Conservation (phyloP, 2,329 filamentous ascomycete genomes). For the Pseudogymnoascus sp. region DNA sequence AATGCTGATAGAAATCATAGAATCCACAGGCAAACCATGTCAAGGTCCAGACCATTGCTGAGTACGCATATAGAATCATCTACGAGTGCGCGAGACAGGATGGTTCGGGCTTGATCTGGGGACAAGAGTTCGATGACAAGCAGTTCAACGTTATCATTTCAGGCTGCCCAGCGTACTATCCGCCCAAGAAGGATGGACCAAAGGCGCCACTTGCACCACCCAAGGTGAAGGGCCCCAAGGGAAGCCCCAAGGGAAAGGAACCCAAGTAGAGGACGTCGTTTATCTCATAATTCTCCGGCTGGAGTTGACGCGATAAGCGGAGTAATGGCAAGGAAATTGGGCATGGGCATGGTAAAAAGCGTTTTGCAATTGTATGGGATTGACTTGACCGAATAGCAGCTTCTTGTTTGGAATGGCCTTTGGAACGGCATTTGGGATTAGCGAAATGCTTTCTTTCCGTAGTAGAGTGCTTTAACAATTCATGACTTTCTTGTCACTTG, state of each 20-base stretch:
- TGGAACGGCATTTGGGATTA: not conserved
- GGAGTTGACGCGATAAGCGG: not conserved
- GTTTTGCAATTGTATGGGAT: not conserved
- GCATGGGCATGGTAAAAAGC: not conserved
- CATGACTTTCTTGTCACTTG: not conserved
- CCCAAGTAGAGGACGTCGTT: not conserved
- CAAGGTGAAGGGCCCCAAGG: not conserved
- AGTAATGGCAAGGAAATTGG: not conserved
- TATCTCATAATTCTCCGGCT: not conserved
- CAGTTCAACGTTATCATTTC: conserved; percentile 7
- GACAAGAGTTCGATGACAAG: not conserved
- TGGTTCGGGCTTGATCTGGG: conserved; percentile 9
- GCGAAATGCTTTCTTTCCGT: not conserved
- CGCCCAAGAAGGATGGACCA: not conserved
- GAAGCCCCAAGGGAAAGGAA: not conserved
- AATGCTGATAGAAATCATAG: not conserved
- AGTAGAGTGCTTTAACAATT: not conserved
- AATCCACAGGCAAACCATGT: not conserved
- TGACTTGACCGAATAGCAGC: not conserved
- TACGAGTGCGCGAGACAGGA: conserved; percentile 8
- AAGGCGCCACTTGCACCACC: not conserved
- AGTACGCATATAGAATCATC: conserved; percentile 8
- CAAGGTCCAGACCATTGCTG: conserved; percentile 4
- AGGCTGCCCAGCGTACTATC: not conserved
- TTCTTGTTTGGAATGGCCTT: not conserved